Evolutionary conservation across 768 basidiomycete species (phyloP).

Genomic region (Calocera viscosa): DNA sequence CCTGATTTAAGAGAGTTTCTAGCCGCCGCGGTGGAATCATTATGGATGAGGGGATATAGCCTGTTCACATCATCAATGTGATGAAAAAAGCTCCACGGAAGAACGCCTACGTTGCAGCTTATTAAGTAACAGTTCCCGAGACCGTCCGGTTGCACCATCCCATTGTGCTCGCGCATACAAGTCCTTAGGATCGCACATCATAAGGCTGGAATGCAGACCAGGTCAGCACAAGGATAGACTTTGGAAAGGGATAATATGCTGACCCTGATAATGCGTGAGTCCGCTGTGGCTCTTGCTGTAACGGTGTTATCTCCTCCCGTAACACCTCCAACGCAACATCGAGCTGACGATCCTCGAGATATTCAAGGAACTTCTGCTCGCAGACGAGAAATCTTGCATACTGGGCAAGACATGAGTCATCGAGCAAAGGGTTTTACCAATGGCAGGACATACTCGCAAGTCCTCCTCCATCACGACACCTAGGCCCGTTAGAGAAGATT

Average conservation of each 20-base stretch:
- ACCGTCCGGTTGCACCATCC: conserved; percentile 77
- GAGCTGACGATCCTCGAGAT: conserved; percentile 67
- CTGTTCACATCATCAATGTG: conserved; percentile 32
- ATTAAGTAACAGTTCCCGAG: conserved; percentile 60
- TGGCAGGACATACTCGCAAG: conserved; percentile 43
- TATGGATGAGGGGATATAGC: conserved; percentile 73
- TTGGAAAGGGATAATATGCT: conserved; percentile 18
- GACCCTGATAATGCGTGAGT: conserved; percentile 83
- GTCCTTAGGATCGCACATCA: conserved; percentile 87
- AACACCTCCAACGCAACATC: conserved; percentile 75
- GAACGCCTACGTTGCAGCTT: conserved; percentile 59
- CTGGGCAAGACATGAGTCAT: conserved; percentile 31
- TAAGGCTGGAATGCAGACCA: conserved; percentile 41
- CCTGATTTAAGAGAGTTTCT: conserved; percentile 71
- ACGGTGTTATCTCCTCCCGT: conserved; percentile 75
- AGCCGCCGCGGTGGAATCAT: conserved; percentile 92
- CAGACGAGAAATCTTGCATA: conserved; percentile 77
- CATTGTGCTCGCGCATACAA: conserved; percentile 67
- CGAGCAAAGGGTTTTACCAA: neutral
- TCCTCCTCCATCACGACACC: conserved; percentile 57
- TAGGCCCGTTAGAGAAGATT: conserved; percentile 51
- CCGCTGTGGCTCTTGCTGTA: conserved; percentile 65
- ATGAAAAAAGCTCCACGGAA: neutral
- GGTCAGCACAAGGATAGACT: conserved; percentile 9
- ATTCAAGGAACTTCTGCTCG: conserved; percentile 92